Evolutionary conservation across 2,329 filamentous ascomycete species (phyloP), one percentile per base, ranked within the genome.

Genomic region (Calonectria honghensis): DNA sequence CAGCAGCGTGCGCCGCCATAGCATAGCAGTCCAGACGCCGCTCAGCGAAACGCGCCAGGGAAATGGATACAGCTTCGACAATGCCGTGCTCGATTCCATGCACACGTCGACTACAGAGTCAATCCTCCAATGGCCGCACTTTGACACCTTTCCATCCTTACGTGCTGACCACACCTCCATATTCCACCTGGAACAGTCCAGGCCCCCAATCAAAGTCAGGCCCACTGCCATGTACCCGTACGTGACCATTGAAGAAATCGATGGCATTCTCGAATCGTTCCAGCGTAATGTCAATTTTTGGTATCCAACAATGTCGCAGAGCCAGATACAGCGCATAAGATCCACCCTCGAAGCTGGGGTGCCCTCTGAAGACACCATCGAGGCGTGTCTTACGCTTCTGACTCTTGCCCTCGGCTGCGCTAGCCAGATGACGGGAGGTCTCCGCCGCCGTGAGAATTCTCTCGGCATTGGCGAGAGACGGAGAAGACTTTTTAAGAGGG

Each of bases 41-140:
- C 74, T 72, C 1, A 80, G 74, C 24, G 79, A 77, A 32, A 71
- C 78, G 0, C 72, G 76, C 2, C 77, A 74, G 2, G 79, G 78
- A 51, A 79, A 77, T 59, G 74, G 69, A 5, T 77, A 76, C 66
- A 83, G 77, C 69, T 82, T 86, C 41, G 86, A 88, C 73, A 90
- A 89, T 71, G 88, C 88, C 0, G 85, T 88, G 3, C 81, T 90
- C 6, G 87, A 88, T 13, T 87, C 86, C 0, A 86, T 89, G 83
- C 88, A 89, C 77, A 89, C 87, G 0, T 89, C 87, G 0, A 87
- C 88, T 0, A 89, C 88, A 0, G 88, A 90, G 76, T 88, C 86
- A 0, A 84, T 90, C n/a, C 83, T 90, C 0, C 86, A 87, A 70
- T 90, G 88, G 88, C 87, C 87, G 9, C 86, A 89, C 70, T 89